Base-by-base conservation (phyloP, 805 yeast species). In the Candida awuae region DNA sequence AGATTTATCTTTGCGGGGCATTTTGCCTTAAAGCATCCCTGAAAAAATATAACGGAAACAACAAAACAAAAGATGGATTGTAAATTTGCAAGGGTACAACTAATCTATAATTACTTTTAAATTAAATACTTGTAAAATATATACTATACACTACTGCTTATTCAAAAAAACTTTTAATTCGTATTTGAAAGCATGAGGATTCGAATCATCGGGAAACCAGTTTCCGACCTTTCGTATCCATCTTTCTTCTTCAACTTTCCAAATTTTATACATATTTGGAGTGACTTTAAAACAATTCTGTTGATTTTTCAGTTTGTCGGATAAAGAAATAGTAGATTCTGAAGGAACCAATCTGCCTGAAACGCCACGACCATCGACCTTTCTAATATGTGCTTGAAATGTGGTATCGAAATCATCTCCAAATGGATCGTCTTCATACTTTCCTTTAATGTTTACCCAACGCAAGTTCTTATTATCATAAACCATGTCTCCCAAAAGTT, bases 391-490 rank as follows among this genome's bases (percentile, higher is more conserved):
- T 20, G 12, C 4, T 34, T 23, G 41, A 6, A 41, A 32, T 8
- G 46, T 44, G 3, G 50, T 55, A 46, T 73, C 79, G 8, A 73
- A 75, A 36, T 75, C 58, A 32, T 68, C 75, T 29, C 62, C 68
- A 45, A 77, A 73, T 4, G 76, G 72, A 45, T 61, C 66, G 37
- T 61, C 66, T 28, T 63, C 64, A 27, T 58, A 61, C 30, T 63
- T 61, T 4, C 67, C 70, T 10, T 52, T 61, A 31, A 68, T 44
- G 46, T 70, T 73, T n/a, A 76, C 65, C 85, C 85, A 79, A 43
- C 74, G 54, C 54, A 76, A 54, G 28, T 70, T 68, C 21, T 68
- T 71, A 8, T 72, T 66, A 52, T 78, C 84, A 52, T 74, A 79
- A 20, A 67, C 62, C 85, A 79, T 79, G 46, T 71, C 67, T 2